These are phyloP conservation scores for Schizosaccharomyces versatilis DNA, from an alignment of 1,139 yeast species.

Conservation along the genomic window DNA sequence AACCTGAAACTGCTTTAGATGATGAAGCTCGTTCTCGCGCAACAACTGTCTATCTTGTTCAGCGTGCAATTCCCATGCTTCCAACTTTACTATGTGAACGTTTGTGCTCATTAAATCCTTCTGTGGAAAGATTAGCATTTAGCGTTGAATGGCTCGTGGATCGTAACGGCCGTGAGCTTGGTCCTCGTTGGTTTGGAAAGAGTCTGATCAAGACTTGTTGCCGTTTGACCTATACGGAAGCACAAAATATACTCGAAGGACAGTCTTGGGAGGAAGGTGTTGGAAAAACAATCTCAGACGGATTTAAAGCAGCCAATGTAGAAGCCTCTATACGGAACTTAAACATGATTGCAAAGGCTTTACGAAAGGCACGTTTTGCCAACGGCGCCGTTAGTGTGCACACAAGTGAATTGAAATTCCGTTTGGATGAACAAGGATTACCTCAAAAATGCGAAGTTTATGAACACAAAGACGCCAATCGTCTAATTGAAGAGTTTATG, in stretches of 20 bases:
- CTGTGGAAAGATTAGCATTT: conserved; percentile 40
- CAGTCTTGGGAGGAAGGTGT: conserved; percentile 9
- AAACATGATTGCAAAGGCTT: conserved; percentile 6
- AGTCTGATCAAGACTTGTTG: conserved; percentile 7
- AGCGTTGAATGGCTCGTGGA: conserved; percentile 33
- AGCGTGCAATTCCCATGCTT: conserved; percentile 42
- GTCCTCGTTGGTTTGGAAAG: conserved; percentile 9
- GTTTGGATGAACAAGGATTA: conserved; percentile 69
- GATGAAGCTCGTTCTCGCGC: conserved; percentile 80
- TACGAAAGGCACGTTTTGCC: conserved; percentile 31
- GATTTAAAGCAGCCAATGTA: conserved; percentile 6
- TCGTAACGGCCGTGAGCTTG: conserved; percentile 7
- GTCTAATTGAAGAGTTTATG: conserved; percentile 51
- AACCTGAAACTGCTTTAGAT: conserved; percentile 55
- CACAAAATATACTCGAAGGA: conserved; percentile 9
- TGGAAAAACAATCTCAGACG: conserved; percentile 8
- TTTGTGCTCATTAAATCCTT: conserved; percentile 39
- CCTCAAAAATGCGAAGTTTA: conserved; percentile 49
- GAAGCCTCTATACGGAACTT: conserved; percentile 3
- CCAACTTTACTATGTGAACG: conserved; percentile 41
- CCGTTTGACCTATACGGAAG: conserved; percentile 9
- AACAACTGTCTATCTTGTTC: conserved; percentile 72
- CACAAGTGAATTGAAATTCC: conserved; percentile 41
- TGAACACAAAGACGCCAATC: conserved; percentile 36
- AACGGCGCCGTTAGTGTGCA: conserved; percentile 22